Percentiles rank a stretch among this genome's conserved stretches.
Evolutionary conservation across 164 flowering plant genomes (phyloP).

Genomic region (Amborella trichopoda): DNA sequence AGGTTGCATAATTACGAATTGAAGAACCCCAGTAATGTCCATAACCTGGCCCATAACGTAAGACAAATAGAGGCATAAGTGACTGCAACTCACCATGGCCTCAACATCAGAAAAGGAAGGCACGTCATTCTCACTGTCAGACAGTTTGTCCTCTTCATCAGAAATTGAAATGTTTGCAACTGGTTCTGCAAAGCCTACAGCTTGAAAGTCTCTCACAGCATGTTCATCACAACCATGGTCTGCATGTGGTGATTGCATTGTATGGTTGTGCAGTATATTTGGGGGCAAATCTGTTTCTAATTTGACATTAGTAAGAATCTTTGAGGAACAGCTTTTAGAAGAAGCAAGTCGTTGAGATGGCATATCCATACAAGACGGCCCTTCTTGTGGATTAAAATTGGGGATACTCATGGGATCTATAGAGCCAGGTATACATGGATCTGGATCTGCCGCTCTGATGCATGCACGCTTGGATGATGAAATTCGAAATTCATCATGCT

Average conservation of each 20-base stretch:
- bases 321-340: slow-evolving; percentile 10
- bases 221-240: slow-evolving; percentile 14
- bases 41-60: too few relatives aligned
- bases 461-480: slow-evolving; percentile 9
- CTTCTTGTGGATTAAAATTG: too few relatives aligned
- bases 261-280: too few relatives aligned
- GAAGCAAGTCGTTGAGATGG: slow-evolving; percentile 14
- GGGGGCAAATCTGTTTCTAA: slow-evolving; percentile 23
- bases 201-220: neutral
- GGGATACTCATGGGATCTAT: slow-evolving; percentile 4
- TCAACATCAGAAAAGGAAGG: slow-evolving; percentile 84
- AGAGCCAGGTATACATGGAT: slow-evolving; percentile 10
- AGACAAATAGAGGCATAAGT: neutral
- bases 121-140: slow-evolving; percentile 53
- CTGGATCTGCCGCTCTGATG: slow-evolving; percentile 11
- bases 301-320: slow-evolving; percentile 10
- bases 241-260: slow-evolving; percentile 9
- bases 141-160: slow-evolving; percentile 32
- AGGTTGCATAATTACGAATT: too few relatives aligned
- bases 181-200: slow-evolving; percentile 12
- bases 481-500: slow-evolving; percentile 6
- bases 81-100: slow-evolving; percentile 50
- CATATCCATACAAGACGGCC: too few relatives aligned
- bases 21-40: too few relatives aligned
- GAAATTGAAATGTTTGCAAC: slow-evolving; percentile 14